A percentile compares a stretch with the other conserved stretches of the same genome.
These are phyloP conservation scores for Lichtheimia hyalospora DNA, from an alignment of 371 early-diverging fungal genomes.

Conservation along the genomic window DNA sequence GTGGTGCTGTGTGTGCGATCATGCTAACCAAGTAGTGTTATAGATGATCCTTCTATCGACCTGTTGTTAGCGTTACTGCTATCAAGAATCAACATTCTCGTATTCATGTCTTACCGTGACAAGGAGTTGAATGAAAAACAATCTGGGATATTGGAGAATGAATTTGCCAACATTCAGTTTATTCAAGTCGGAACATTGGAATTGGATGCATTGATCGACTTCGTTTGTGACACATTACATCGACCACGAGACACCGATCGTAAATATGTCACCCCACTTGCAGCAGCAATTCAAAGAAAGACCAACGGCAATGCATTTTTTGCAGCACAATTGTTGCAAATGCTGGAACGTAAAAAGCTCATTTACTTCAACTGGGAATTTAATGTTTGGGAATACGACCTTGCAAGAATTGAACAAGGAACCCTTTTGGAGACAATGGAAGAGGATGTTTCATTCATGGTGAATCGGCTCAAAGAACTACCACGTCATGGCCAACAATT, in stretches of 20 bases:
- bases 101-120: constrained; percentile 40
- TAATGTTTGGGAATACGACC: constrained; percentile 46
- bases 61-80: constrained; percentile 32
- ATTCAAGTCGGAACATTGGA: constrained; percentile 29
- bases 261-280: constrained; percentile 31
- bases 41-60: constrained; percentile 45
- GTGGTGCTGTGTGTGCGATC: not conserved
- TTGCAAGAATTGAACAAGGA: constrained; percentile 27
- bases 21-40: not conserved
- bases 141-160: constrained; percentile 21
- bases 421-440: constrained; percentile 20
- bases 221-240: constrained; percentile 38
- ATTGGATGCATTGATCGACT: constrained; percentile 33
- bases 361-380: constrained; percentile 50
- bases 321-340: constrained; percentile 31
- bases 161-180: constrained; percentile 25
- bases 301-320: constrained; percentile 47
- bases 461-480: constrained; percentile 31
- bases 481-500: constrained; percentile 35
- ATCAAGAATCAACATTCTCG: constrained; percentile 27
- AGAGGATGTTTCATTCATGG: constrained; percentile 34
- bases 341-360: constrained; percentile 40
- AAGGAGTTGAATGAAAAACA: constrained; percentile 24
- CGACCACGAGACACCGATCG: constrained; percentile 17
- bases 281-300: constrained; percentile 31